These are phyloP conservation scores for Papiliotrema laurentii DNA, from an alignment of 1,284 basidiomycete species.

Conservation along the genomic window DNA sequence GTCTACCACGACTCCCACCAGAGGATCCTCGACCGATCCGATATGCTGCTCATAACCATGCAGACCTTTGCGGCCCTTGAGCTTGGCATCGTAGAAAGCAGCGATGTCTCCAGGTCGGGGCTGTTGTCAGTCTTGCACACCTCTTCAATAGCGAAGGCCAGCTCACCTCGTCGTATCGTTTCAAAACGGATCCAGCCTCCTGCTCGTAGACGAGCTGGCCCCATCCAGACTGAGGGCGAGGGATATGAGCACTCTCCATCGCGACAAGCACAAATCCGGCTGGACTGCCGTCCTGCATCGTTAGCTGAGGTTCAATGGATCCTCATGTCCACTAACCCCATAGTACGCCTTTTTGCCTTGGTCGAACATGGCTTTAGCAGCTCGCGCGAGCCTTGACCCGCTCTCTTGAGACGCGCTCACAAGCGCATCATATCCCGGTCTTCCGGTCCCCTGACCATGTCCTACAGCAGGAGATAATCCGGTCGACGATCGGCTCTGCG, in stretches of 20 bases:
- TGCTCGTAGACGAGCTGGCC: constrained; percentile 74
- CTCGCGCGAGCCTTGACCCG: constrained; percentile 67
- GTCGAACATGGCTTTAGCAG: constrained; percentile 63
- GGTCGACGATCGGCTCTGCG: too few relatives aligned
- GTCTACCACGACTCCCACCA: constrained; percentile 72
- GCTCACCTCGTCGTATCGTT: constrained; percentile 65
- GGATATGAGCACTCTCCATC: constrained; percentile 46
- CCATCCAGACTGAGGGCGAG: constrained; percentile 51
- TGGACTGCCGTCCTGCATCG: constrained; percentile 63
- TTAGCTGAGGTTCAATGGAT: constrained; percentile 1
- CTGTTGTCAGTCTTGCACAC: constrained; percentile 9
- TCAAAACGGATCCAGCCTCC: constrained; percentile 61
- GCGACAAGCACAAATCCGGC: constrained; percentile 68
- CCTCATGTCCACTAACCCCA: constrained; percentile 49
- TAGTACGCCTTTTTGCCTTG: constrained; percentile 69
- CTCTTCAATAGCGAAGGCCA: neutral
- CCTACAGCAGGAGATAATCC: too few relatives aligned
- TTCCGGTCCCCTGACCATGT: neutral
- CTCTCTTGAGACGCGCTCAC: constrained; percentile 65
- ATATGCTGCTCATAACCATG: constrained; percentile 64
- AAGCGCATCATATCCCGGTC: constrained; percentile 56
- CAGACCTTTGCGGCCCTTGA: constrained; percentile 80
- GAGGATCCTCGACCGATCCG: constrained; percentile 57
- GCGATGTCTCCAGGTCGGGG: constrained; percentile 76
- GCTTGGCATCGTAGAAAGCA: constrained; percentile 66